Percentiles rank a stretch among this genome's conserved stretches.
phyloP scores from a whole-genome alignment of 257 asterid genomes.

The Anisodus acutangulus region DNA sequence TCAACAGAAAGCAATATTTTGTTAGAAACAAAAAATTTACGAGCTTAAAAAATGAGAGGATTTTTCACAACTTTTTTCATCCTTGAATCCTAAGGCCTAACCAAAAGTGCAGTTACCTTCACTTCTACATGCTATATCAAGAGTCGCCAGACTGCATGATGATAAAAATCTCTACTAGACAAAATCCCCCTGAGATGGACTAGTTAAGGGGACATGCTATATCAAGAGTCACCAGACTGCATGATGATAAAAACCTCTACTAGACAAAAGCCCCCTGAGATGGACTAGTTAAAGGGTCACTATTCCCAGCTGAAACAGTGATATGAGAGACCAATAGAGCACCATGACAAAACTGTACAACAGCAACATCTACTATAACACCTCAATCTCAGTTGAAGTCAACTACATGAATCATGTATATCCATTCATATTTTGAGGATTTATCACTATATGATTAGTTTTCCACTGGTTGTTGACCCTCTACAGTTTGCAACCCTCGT shows the following conservation, averaged over 20 bases:
- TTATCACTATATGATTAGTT: background rate
- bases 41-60: background rate
- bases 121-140: background rate
- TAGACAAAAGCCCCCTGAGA: background rate
- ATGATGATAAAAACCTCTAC: background rate
- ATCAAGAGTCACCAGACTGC: background rate
- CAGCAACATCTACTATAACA: background rate
- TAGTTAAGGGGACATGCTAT: background rate
- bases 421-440: background rate
- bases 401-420: background rate
- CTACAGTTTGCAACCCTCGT: background rate
- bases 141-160: background rate
- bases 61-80: conserved; percentile 1
- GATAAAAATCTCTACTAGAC: background rate
- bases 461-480: background rate
- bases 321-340: conserved; percentile 1
- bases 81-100: background rate
- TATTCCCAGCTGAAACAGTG: background rate
- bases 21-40: conserved; percentile 11
- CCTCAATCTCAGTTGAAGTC: background rate
- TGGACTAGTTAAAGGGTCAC: conserved; percentile 16
- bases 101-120: background rate
- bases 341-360: background rate
- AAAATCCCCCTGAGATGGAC: no score
- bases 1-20: background rate